Evolutionary conservation across 1,284 basidiomycete genomes (phyloP).

Genomic region (Polyporus tsugae): DNA sequence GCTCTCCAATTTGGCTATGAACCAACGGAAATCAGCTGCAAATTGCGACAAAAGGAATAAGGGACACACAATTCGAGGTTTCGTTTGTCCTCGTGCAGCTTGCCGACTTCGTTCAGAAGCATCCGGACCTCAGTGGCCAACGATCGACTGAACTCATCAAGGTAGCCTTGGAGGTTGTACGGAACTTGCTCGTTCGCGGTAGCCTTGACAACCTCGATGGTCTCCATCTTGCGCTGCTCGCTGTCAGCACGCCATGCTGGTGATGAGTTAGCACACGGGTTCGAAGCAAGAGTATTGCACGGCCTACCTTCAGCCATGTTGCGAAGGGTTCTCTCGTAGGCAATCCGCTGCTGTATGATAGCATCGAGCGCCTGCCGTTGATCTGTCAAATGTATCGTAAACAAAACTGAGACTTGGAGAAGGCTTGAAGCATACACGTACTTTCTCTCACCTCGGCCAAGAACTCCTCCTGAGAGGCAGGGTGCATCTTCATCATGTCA

Average conservation of each 20-base stretch:
- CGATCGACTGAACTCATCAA: constrained; percentile 84
- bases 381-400: constrained; percentile 9
- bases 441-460: constrained; percentile 27
- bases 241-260: constrained; percentile 73
- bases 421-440: constrained; percentile 4
- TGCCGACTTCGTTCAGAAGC: constrained; percentile 79
- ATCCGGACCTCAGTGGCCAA: constrained; percentile 81
- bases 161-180: constrained; percentile 80
- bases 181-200: constrained; percentile 76
- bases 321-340: constrained; percentile 30
- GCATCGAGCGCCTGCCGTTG: constrained; percentile 31
- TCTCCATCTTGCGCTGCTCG: constrained; percentile 66
- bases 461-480: constrained; percentile 52
- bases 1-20: constrained; percentile 70
- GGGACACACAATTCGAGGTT: constrained; percentile 73
- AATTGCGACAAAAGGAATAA: neutral
- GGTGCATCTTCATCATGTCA: constrained; percentile 58
- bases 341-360: constrained; percentile 27
- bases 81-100: constrained; percentile 75
- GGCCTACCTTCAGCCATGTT: constrained; percentile 34
- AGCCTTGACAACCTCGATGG: constrained; percentile 64
- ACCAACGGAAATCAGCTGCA: neutral
- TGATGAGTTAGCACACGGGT: neutral
- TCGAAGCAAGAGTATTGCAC: constrained; percentile 3
- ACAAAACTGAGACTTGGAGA: neutral